These are phyloP conservation scores for Colletotrichum sp. DNA, from an alignment of 2,329 filamentous ascomycete species.

Conservation along the genomic window DNA sequence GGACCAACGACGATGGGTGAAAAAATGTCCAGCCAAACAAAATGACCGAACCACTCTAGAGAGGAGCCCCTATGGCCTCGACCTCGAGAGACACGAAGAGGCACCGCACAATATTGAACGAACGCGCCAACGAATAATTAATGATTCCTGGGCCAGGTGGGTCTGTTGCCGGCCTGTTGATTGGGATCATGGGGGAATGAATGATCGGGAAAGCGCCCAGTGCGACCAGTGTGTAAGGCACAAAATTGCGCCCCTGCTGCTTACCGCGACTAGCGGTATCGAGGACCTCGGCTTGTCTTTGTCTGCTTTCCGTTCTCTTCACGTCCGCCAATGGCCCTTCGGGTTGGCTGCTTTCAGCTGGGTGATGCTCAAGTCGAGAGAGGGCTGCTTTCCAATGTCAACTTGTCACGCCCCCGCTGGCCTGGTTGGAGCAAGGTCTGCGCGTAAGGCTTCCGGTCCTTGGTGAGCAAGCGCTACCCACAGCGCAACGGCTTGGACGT, in stretches of 20 bases:
- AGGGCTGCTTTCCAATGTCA: neutral
- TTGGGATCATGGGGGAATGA: slow-evolving; percentile 12
- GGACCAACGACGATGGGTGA: neutral
- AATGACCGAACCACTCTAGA: neutral
- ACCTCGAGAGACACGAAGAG: slow-evolving; percentile 1
- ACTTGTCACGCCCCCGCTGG: neutral
- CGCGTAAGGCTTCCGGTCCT: slow-evolving; percentile 15
- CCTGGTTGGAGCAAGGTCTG: neutral
- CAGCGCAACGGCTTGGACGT: neutral
- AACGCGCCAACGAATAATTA: slow-evolving; percentile 14
- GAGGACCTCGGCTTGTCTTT: slow-evolving; percentile 11
- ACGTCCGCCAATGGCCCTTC: neutral
- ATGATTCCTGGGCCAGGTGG: slow-evolving; percentile 14
- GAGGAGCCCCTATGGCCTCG: neutral
- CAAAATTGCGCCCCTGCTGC: neutral
- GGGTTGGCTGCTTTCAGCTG: slow-evolving; percentile 10
- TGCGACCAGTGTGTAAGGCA: slow-evolving; percentile 20
- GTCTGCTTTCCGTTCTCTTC: neutral
- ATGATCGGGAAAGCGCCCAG: slow-evolving; percentile 29
- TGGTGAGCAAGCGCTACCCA: slow-evolving; percentile 2
- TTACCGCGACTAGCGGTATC: slow-evolving; percentile 14
- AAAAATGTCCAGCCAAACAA: neutral
- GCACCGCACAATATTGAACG: neutral
- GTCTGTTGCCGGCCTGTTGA: neutral
- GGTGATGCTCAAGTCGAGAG: neutral